Percentiles rank a stretch among this genome's conserved stretches.
phyloP scores from a whole-genome alignment of 2,329 filamentous ascomycete species.

The Dactylellina haptotyla region DNA sequence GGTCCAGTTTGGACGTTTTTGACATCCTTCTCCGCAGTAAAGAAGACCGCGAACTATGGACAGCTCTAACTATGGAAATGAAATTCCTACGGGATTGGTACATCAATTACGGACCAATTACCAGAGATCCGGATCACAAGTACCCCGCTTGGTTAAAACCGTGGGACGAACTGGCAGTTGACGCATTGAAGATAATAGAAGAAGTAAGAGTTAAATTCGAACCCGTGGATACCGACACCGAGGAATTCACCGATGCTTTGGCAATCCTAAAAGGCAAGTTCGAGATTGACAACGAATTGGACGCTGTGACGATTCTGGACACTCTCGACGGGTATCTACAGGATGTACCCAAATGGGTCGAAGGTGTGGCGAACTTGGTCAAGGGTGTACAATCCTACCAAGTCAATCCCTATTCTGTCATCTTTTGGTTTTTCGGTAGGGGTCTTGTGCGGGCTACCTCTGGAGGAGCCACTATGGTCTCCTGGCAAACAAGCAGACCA shows the following conservation, averaged over 20 bases:
- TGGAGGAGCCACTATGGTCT: not conserved
- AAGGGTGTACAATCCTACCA: not conserved
- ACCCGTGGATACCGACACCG: slow-evolving; percentile 9
- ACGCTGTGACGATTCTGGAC: slow-evolving; percentile 4
- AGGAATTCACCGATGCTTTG: not conserved
- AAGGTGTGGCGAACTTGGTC: slow-evolving; percentile 1
- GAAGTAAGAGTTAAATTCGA: slow-evolving; percentile 19
- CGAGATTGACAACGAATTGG: not conserved
- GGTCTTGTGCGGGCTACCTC: not conserved
- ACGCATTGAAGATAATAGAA: slow-evolving; percentile 10
- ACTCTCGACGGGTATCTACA: slow-evolving; percentile 10
- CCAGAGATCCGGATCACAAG: not conserved
- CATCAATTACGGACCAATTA: not conserved
- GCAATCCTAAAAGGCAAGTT: not conserved
- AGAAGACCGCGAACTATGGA: slow-evolving; percentile 1
- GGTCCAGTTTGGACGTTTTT: slow-evolving; percentile 15
- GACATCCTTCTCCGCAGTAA: not conserved
- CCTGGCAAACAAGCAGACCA: slow-evolving; percentile 17
- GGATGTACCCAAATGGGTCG: slow-evolving; percentile 12
- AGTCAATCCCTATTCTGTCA: not conserved
- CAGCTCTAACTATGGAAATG: slow-evolving; percentile 7
- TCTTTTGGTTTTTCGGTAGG: slow-evolving; percentile 30
- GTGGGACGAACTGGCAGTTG: slow-evolving; percentile 6
- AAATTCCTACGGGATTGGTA: slow-evolving; percentile 6
- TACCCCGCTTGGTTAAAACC: not conserved